Percentiles rank a stretch among this genome's conserved stretches.
Conservation (phyloP, 495 filamentous ascomycete species). For the Aspergillus nidulans region DNA sequence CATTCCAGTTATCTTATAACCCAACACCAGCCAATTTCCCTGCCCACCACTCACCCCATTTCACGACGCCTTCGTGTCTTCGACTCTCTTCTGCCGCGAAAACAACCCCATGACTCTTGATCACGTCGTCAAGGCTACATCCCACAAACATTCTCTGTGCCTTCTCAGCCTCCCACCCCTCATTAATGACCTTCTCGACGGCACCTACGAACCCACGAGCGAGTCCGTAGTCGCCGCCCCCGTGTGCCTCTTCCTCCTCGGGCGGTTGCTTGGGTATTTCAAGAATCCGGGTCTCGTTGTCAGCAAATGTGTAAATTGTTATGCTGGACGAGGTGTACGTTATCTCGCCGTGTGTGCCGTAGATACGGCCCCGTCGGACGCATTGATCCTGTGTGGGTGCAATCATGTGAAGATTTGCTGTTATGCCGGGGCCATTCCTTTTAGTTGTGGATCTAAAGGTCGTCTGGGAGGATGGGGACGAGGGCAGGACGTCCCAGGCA, state of each 20-base stretch:
- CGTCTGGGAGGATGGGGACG: not conserved
- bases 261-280: constrained; percentile 33
- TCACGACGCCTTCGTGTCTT: constrained; percentile 59
- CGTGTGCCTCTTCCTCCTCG: constrained; percentile 52
- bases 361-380: constrained; percentile 73
- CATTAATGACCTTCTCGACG: constrained; percentile 72
- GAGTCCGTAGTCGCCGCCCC: constrained; percentile 83
- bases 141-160: constrained; percentile 76
- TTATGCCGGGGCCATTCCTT: constrained; percentile 56
- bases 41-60: constrained; percentile 80
- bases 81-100: constrained; percentile 92
- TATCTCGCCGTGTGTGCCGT: constrained; percentile 82
- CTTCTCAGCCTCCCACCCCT: constrained; percentile 57
- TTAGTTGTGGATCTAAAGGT: not conserved
- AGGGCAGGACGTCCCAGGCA: constrained; percentile 58
- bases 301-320: constrained; percentile 38
- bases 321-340: constrained; percentile 57
- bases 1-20: not conserved
- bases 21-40: constrained; percentile 28
- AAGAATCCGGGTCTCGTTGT: constrained; percentile 18
- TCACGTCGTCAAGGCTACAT: constrained; percentile 76
- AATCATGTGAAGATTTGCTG: constrained; percentile 88
- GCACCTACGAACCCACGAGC: constrained; percentile 75
- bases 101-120: constrained; percentile 87
- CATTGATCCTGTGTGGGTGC: constrained; percentile 85